Conservation (phyloP, 768 basidiomycete species). For the Lactifluus pinguis region DNA sequence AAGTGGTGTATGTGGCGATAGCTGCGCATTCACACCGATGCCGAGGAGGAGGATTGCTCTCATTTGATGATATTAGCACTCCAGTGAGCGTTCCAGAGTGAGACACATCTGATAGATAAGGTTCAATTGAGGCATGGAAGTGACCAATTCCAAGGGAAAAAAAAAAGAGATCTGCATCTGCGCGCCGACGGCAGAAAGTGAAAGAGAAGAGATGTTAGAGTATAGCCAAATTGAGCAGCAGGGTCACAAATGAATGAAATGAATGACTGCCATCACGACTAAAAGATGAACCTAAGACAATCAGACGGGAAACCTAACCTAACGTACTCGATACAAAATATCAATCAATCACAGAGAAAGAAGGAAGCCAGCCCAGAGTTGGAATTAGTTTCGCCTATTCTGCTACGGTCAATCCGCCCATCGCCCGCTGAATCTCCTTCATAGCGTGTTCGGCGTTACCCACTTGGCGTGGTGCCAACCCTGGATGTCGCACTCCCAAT, state of each 20-base stretch:
- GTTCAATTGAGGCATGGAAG: neutral
- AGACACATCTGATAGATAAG: too few species aligned
- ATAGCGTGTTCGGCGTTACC: slow-evolving; percentile 46
- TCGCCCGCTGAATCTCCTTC: slow-evolving; percentile 63
- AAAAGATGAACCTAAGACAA: neutral
- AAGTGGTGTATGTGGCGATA: too few species aligned
- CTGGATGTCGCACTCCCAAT: slow-evolving; percentile 74
- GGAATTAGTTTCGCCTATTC: slow-evolving; percentile 38
- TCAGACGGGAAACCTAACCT: neutral
- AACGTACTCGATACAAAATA: neutral
- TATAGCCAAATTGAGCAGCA: neutral
- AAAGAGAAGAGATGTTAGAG: too few species aligned
- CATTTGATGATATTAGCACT: neutral
- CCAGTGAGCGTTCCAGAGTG: too few species aligned
- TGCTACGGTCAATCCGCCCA: slow-evolving; percentile 65
- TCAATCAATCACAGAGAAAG: neutral
- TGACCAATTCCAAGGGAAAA: neutral
- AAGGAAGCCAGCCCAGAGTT: neutral
- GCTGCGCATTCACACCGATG: neutral
- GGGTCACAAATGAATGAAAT: neutral
- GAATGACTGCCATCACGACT: neutral
- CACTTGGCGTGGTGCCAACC: slow-evolving; percentile 46
- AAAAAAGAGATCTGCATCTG: neutral
- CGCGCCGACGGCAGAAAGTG: neutral
- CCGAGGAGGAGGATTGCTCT: neutral